Base-by-base conservation (phyloP, 2,329 filamentous ascomycete genomes). In the Sclerotinia glacialis region DNA sequence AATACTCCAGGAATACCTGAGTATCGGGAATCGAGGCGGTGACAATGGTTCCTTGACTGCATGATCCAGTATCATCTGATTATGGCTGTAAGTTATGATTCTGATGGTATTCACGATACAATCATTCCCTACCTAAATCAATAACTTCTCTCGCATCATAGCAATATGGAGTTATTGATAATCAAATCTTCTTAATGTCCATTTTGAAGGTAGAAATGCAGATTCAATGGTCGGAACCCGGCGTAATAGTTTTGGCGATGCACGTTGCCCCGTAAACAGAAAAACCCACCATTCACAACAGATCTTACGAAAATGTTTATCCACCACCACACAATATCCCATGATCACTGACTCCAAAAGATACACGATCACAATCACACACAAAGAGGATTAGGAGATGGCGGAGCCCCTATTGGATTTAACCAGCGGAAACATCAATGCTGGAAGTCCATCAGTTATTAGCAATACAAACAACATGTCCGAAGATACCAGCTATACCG, bases 401-500 rank as follows among this genome's bases (percentile, higher is more conserved):
- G 63, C 46, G 42, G 69, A 67, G 12, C 69, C 69, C 40, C 46
- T 70, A 37, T 65, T 50, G 37, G 54, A 52, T 37, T 44, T 53
- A 54, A 42, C 61, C 28, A 50, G 46, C 44, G 60, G 59, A 46
- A 40, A 54, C 47, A 56, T 64, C 23, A 67, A 67, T 50, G 69
- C 70, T 66, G 60, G 58, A 37, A 70, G 64, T 54, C 60, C 70
- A 18, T 66, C 64, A 52, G 46, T 61, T 53, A 59, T 59, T 31
- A 70, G 56, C 55, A 55, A 68, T 34, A 68, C 67, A 61, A 68
- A 72, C 37, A 46, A 61, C 64, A 66, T 66, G 37, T 75, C 72
- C 67, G 72, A 74, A 62, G 71, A 73, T 37, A 71, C 69, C 14
- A 67, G 64, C 50, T 71, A 69, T 67, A 73, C 71, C 2, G 68